Conservation (phyloP, 1,139 yeast genomes). For the Debaryomycetaceae sp. region DNA sequence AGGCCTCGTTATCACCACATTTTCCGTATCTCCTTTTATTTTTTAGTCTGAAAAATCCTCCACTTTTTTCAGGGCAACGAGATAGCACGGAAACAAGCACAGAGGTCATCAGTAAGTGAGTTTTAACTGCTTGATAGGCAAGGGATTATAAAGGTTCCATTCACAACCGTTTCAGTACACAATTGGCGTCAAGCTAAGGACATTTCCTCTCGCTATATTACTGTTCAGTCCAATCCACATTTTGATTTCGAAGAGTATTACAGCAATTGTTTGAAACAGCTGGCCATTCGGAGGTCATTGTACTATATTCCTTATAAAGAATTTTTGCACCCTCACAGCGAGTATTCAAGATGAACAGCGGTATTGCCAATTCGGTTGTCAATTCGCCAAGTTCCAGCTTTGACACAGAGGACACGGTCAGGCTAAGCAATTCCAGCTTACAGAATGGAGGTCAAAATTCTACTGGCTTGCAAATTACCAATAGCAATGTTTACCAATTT, state of each 20-base stretch:
- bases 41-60: no score
- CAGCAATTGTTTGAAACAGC: no score
- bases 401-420: slow-evolving; percentile 24
- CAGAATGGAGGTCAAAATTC: slow-evolving; percentile 12
- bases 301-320: no score
- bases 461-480: slow-evolving; percentile 4
- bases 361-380: slow-evolving; percentile 14
- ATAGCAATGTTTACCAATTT: slow-evolving; percentile 4
- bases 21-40: not conserved
- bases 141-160: no score
- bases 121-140: no score
- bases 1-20: not conserved
- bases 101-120: slow-evolving; percentile 2
- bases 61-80: no score
- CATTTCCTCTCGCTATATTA: no score
- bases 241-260: no score
- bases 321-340: not conserved
- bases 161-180: no score
- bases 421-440: slow-evolving; percentile 17
- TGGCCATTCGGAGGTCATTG: no score
- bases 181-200: no score
- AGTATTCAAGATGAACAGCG: not conserved
- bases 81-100: not conserved
- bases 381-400: slow-evolving; percentile 18
- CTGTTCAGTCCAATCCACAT: no score